Percentiles rank a stretch among this genome's conserved stretches.
Evolutionary conservation across 2,329 filamentous ascomycete species (phyloP).

Genomic region (Fusarium nanum): DNA sequence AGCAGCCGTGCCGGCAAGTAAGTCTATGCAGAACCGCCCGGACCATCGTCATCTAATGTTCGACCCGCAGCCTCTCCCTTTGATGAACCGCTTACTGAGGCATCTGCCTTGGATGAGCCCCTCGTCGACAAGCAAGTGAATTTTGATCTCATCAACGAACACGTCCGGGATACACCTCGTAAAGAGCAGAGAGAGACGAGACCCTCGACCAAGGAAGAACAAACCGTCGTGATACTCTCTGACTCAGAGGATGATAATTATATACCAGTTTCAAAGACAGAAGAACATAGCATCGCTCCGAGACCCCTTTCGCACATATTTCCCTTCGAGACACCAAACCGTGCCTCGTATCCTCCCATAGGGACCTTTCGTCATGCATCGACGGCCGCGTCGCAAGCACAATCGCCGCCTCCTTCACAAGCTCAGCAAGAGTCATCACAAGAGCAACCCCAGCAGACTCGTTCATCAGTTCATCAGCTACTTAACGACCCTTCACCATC

Average conservation of each 20-base stretch:
- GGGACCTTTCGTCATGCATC: not conserved
- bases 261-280: not conserved
- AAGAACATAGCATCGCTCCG: not conserved
- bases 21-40: not conserved
- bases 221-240: not conserved
- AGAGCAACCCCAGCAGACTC: not conserved
- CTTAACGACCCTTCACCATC: not conserved
- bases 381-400: not conserved
- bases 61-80: not conserved
- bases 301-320: not conserved
- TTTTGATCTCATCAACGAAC: not conserved
- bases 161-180: not conserved
- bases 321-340: not conserved
- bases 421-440: not conserved
- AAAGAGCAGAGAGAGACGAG: not conserved
- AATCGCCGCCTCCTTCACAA: not conserved
- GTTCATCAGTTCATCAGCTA: not conserved
- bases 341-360: not conserved
- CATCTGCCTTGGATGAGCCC: not conserved
- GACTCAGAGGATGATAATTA: not conserved
- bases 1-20: not conserved
- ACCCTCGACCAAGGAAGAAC: not conserved
- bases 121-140: not conserved
- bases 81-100: not conserved
- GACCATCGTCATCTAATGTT: not conserved